phyloP scores from a whole-genome alignment of 768 basidiomycete species.

The Flagelloscypha sp. region DNA sequence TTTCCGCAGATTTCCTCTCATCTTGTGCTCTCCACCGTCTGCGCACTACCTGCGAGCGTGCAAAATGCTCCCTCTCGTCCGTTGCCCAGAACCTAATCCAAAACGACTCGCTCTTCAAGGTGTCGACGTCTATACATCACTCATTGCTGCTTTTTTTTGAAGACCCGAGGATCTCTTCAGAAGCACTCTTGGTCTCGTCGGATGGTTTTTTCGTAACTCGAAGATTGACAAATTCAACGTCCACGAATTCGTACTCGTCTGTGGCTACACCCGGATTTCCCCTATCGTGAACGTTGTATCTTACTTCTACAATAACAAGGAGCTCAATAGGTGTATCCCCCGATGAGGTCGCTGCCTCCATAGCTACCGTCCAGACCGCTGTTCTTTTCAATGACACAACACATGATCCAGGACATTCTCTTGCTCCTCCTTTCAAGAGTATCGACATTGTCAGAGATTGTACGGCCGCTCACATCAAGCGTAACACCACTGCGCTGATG shows the following conservation, averaged over 20 bases:
- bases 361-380: slow-evolving; percentile 97
- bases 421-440: slow-evolving; percentile 89
- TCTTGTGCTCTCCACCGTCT: slow-evolving; percentile 95
- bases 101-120: slow-evolving; percentile 79
- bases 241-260: slow-evolving; percentile 95
- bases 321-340: slow-evolving; percentile 99
- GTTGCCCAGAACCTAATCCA: no score
- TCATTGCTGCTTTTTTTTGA: slow-evolving; percentile 97
- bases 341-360: slow-evolving; percentile 97
- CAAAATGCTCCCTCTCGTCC: slow-evolving; percentile 95
- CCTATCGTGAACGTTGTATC: slow-evolving; percentile 95
- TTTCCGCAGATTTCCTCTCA: slow-evolving; percentile 74
- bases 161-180: slow-evolving; percentile 94
- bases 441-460: slow-evolving; percentile 99
- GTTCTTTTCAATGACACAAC: slow-evolving; percentile 97
- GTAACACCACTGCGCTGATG: slow-evolving; percentile 97
- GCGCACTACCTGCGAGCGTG: slow-evolving; percentile 96
- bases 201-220: slow-evolving; percentile 95
- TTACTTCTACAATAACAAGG: slow-evolving; percentile 98
- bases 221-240: slow-evolving; percentile 96
- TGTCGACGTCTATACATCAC: slow-evolving; percentile 95
- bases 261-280: slow-evolving; percentile 97
- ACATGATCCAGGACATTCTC: slow-evolving; percentile 92
- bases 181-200: slow-evolving; percentile 87
- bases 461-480: slow-evolving; percentile 97